phyloP scores from a whole-genome alignment of 2,329 filamentous ascomycete genomes.

The Claviceps humidiphila region DNA sequence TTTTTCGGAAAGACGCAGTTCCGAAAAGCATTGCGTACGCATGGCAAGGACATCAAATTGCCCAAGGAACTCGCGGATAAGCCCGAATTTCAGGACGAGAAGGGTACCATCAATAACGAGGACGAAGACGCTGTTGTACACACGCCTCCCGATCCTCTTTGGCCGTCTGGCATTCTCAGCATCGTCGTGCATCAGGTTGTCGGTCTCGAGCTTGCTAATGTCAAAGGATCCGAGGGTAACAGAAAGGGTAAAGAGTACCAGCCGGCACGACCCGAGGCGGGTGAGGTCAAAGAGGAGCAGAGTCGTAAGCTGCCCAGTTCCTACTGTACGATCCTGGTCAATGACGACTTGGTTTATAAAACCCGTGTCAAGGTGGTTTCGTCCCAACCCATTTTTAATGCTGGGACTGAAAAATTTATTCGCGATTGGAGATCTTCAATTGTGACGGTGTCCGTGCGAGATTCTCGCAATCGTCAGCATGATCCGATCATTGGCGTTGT shows the following conservation, averaged over 20 bases:
- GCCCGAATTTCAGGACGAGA: constrained; percentile 70
- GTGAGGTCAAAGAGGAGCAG: constrained; percentile 77
- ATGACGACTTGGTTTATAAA: constrained; percentile 82
- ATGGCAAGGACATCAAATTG: constrained; percentile 69
- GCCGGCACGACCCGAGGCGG: constrained; percentile 66
- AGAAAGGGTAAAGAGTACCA: constrained; percentile 78
- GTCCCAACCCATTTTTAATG: constrained; percentile 93
- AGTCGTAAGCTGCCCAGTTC: constrained; percentile 69
- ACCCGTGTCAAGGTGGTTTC: constrained; percentile 91
- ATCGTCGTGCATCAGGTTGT: constrained; percentile 90
- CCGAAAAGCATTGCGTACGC: constrained; percentile 68
- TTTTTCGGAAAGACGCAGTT: constrained; percentile 89
- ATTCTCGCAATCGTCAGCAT: constrained; percentile 79
- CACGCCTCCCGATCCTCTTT: constrained; percentile 90
- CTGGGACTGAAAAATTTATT: constrained; percentile 83
- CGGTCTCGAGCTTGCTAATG: constrained; percentile 80
- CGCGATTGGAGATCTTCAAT: constrained; percentile 86
- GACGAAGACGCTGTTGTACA: constrained; percentile 76
- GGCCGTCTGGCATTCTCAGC: constrained; percentile 82
- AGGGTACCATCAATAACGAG: constrained; percentile 55
- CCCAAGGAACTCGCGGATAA: constrained; percentile 61
- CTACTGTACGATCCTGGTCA: constrained; percentile 85
- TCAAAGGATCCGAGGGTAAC: constrained; percentile 72
- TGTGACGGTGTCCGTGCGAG: constrained; percentile 76
- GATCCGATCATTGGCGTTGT: constrained; percentile 91